Conservation (phyloP, 1,284 basidiomycete species). For the Microbotryum silenes-acaulis region DNA sequence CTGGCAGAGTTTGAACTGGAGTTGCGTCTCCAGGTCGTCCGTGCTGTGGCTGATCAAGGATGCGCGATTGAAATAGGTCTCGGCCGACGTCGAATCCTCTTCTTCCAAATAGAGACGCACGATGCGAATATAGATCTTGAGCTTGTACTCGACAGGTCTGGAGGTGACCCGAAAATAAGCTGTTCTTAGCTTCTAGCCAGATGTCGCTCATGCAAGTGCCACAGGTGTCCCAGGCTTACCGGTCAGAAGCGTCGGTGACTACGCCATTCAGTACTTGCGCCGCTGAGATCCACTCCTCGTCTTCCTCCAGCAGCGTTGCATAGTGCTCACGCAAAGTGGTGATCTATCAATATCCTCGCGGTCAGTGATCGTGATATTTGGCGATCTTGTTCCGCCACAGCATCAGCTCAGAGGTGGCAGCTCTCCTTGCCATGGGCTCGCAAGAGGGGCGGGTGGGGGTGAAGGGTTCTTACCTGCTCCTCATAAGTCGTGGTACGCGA, state of each 20-base stretch:
- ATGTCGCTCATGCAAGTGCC: no score
- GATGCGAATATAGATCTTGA: constrained; percentile 85
- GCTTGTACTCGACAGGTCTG: constrained; percentile 64
- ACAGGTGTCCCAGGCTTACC: no score
- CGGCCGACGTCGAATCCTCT: constrained; percentile 85
- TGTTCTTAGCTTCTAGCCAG: no score
- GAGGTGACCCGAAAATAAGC: no score
- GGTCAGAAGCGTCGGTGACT: no score
- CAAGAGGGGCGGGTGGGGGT: background rate
- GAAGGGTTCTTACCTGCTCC: constrained; percentile 65
- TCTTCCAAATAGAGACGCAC: constrained; percentile 92
- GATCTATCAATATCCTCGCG: constrained; percentile 49
- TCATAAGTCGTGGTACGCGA: constrained; percentile 79
- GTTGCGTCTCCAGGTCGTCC: constrained; percentile 63
- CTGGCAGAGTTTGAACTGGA: constrained; percentile 42
- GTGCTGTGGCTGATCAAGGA: constrained; percentile 73
- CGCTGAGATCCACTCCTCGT: constrained; percentile 88
- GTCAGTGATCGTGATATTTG: background rate
- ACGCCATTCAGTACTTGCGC: constrained; percentile 75
- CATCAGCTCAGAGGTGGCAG: background rate
- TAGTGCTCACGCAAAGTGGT: constrained; percentile 76
- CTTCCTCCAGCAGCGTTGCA: constrained; percentile 74
- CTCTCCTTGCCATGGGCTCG: no score
- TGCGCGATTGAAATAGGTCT: constrained; percentile 94
- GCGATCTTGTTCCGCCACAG: background rate